Evolutionary conservation across 129 eudicot species (phyloP).

Genomic region (Lactuca sativa): DNA sequence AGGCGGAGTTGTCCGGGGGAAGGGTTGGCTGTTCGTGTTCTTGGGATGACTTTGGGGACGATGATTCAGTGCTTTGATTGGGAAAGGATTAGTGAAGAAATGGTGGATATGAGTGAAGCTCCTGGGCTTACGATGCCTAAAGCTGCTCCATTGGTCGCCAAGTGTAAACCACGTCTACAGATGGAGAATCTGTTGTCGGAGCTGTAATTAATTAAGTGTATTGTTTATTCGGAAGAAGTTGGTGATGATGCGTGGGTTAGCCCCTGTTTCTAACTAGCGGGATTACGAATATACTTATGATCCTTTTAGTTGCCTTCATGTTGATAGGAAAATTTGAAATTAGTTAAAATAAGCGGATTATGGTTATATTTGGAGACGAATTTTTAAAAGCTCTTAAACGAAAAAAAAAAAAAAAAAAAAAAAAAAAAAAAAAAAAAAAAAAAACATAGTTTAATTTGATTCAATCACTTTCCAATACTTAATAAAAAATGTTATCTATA

Average conservation of each 20-base stretch:
- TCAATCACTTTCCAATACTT: too few species aligned
- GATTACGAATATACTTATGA: too few species aligned
- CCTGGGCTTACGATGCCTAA: constrained; percentile 41
- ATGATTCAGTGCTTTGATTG: constrained; percentile 54
- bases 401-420: too few species aligned
- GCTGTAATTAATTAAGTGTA: not conserved
- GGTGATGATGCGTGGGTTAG: not conserved
- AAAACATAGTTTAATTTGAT: too few species aligned
- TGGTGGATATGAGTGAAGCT: constrained; percentile 47
- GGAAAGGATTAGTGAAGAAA: constrained; percentile 35
- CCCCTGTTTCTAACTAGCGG: not conserved
- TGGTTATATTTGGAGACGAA: too few species aligned
- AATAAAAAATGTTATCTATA: too few species aligned
- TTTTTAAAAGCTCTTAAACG: too few species aligned
- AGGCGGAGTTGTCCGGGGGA: constrained; percentile 63
- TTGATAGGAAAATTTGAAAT: too few species aligned
- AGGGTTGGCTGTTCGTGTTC: constrained; percentile 34
- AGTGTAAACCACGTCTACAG: constrained; percentile 31
- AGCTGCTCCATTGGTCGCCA: constrained; percentile 39
- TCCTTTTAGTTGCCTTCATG: too few species aligned
- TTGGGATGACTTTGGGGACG: constrained; percentile 36
- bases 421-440: too few species aligned
- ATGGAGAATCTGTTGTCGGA: constrained; percentile 32
- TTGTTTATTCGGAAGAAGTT: not conserved
- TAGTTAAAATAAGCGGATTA: too few species aligned